These are phyloP conservation scores for Podila minutissima DNA, from an alignment of 192 early-diverging fungal species.

Conservation along the genomic window DNA sequence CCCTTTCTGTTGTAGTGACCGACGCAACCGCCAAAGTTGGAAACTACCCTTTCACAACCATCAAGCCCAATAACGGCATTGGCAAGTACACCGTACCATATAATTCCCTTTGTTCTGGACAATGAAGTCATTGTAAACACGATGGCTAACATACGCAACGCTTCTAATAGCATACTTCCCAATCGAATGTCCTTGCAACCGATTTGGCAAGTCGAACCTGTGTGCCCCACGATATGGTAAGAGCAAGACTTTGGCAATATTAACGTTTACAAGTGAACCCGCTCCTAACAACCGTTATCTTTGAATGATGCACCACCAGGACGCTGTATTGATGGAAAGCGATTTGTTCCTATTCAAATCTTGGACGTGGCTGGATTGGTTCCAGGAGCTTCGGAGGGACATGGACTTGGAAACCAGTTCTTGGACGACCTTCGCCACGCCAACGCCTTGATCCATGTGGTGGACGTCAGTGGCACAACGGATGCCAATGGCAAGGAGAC, in stretches of 20 bases:
- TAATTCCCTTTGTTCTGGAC: too few relatives aligned
- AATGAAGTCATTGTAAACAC: not conserved
- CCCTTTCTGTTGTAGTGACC: constrained; percentile 56
- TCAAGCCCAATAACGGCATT: constrained; percentile 84
- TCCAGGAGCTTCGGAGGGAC: constrained; percentile 80
- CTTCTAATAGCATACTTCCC: constrained; percentile 66
- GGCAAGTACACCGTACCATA: constrained; percentile 6
- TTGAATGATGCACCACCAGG: constrained; percentile 36
- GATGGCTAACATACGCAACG: not conserved
- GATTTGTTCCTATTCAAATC: constrained; percentile 76
- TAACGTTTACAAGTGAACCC: not conserved
- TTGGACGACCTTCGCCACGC: constrained; percentile 83
- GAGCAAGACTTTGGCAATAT: not conserved
- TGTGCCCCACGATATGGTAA: constrained; percentile 82
- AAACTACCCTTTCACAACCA: constrained; percentile 89
- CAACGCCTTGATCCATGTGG: constrained; percentile 84
- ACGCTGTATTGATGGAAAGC: constrained; percentile 69
- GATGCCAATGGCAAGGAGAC: constrained; percentile 82
- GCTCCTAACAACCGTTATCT: too few relatives aligned
- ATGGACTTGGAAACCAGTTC: constrained; percentile 83
- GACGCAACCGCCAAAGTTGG: constrained; percentile 87
- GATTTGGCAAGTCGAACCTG: constrained; percentile 55
- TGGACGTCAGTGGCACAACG: constrained; percentile 86
- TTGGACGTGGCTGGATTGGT: constrained; percentile 88
- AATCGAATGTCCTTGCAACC: constrained; percentile 76